These are phyloP conservation scores for Vitis amurensis DNA, from an alignment of 164 flowering plant species.

Conservation along the genomic window DNA sequence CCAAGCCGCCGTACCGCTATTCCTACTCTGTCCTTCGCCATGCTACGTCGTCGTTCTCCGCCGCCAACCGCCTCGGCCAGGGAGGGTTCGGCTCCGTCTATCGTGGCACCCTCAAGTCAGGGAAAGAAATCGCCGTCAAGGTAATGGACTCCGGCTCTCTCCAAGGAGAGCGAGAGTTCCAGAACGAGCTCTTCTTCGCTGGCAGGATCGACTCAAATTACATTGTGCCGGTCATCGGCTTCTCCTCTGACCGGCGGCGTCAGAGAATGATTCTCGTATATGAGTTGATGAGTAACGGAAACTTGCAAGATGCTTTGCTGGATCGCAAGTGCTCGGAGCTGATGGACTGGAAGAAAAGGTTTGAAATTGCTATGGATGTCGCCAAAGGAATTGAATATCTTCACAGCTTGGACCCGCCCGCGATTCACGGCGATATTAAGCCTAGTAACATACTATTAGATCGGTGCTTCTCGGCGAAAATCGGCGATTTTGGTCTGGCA, in stretches of 20 bases:
- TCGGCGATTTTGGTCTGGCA: conserved; percentile 90
- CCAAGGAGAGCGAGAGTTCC: conserved; percentile 91
- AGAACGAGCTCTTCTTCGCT: conserved; percentile 74
- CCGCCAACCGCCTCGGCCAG: conserved; percentile 72
- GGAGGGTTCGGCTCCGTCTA: conserved; percentile 94
- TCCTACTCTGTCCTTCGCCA: conserved; percentile 68
- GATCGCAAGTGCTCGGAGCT: conserved; percentile 64
- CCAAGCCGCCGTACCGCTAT: conserved; percentile 55
- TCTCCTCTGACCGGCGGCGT: conserved; percentile 45
- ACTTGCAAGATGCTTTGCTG: conserved; percentile 80
- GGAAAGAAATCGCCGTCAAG: conserved; percentile 67
- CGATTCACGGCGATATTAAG: conserved; percentile 91
- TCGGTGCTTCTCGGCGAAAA: conserved; percentile 60
- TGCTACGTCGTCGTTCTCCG: conserved; percentile 66
- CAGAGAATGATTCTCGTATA: conserved; percentile 64
- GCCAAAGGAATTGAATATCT: conserved; percentile 72
- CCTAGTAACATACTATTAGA: conserved; percentile 87
- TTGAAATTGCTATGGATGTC: conserved; percentile 51
- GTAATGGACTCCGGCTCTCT: conserved; percentile 80
- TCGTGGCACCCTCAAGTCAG: conserved; percentile 41
- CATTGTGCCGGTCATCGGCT: conserved; percentile 64
- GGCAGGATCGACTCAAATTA: conserved; percentile 38
- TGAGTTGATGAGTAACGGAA: conserved; percentile 80
- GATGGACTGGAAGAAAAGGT: conserved; percentile 61
- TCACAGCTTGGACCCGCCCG: conserved; percentile 70